Conservation (phyloP, 225 moss, liverwort and hornwort species). For the Lunularia cruciata region DNA sequence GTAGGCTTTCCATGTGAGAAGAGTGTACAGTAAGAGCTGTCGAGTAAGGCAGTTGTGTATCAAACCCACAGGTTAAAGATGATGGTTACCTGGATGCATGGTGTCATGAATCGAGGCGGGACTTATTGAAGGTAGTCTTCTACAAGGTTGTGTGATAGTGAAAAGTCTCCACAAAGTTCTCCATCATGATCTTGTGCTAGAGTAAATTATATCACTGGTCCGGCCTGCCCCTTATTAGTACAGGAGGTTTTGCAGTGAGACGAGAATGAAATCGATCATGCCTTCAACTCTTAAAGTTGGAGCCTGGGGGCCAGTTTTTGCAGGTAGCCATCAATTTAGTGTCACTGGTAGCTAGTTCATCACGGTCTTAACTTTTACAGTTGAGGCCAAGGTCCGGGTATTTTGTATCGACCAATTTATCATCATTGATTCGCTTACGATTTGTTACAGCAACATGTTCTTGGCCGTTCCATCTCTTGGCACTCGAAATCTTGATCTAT, state of each 20-base stretch:
- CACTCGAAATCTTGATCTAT: too few relatives aligned
- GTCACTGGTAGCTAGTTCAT: not conserved
- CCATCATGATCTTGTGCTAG: not conserved
- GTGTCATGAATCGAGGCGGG: not conserved
- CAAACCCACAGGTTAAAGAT: constrained; percentile 8
- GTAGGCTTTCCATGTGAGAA: not conserved
- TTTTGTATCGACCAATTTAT: constrained; percentile 3
- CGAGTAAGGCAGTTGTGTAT: constrained; percentile 28
- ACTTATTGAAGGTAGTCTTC: constrained; percentile 4
- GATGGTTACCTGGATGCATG: constrained; percentile 9
- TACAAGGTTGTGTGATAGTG: constrained; percentile 17
- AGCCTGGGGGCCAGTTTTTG: not conserved
- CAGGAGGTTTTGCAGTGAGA: constrained; percentile 9
- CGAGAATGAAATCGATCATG: not conserved
- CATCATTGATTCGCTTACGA: not conserved
- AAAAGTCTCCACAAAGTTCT: not conserved
- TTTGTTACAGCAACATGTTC: too few relatives aligned
- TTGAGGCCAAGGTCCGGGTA: too few relatives aligned
- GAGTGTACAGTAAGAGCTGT: constrained; percentile 41
- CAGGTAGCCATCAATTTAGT: constrained; percentile 1
- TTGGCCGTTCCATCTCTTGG: too few relatives aligned
- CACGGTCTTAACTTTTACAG: not conserved
- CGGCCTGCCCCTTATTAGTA: not conserved
- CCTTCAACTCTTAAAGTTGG: not conserved
- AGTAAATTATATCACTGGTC: not conserved